These are phyloP conservation scores for Ceratocystis lukuohia DNA, from an alignment of 2,329 filamentous ascomycete species.

Conservation along the genomic window DNA sequence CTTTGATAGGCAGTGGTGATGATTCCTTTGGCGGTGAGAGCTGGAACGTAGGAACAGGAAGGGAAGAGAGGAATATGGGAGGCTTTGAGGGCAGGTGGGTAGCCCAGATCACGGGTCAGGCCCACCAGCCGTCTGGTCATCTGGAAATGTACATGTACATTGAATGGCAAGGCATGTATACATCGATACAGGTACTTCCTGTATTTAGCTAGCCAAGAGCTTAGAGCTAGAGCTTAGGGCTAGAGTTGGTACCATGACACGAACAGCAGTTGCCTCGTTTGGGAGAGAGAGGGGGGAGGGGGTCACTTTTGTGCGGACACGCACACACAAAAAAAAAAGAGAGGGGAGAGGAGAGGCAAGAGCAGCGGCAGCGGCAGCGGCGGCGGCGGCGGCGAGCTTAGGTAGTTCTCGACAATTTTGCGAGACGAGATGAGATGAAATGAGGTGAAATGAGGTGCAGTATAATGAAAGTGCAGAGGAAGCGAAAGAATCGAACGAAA, in stretches of 20 bases:
- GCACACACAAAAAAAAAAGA: background rate
- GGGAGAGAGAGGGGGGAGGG: background rate
- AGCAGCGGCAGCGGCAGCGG: background rate
- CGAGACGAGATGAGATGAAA: constrained; percentile 3
- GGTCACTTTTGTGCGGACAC: background rate
- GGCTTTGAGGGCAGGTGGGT: background rate
- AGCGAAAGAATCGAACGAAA: background rate
- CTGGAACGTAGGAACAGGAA: background rate
- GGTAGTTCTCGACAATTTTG: background rate
- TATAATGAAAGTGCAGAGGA: too few species aligned
- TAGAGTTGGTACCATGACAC: background rate
- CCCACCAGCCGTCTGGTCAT: background rate
- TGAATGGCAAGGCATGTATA: background rate
- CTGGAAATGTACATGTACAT: background rate
- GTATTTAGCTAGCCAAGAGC: background rate
- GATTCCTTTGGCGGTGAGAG: background rate
- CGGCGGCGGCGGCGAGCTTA: background rate
- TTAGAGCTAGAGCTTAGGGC: background rate
- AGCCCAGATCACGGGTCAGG: background rate
- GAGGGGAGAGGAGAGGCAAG: background rate
- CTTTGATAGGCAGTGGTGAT: background rate
- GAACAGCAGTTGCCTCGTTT: background rate
- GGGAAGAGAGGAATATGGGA: background rate
- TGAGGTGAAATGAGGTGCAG: background rate
- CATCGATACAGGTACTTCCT: background rate